These are phyloP conservation scores for Verticillium klebahnii DNA, from an alignment of 2,329 filamentous ascomycete genomes.

Conservation along the genomic window DNA sequence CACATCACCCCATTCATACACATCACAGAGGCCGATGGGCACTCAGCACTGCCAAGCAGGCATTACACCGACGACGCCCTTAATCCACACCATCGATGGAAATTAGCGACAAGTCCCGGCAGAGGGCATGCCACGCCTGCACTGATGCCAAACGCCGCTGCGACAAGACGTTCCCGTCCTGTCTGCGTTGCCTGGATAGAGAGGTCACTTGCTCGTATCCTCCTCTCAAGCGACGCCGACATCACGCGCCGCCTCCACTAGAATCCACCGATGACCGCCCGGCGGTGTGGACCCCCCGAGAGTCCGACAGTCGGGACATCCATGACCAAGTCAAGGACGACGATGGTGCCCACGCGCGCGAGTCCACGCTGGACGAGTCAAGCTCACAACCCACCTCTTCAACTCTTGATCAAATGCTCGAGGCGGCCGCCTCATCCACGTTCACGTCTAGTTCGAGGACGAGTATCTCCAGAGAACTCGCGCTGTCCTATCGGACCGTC, in stretches of 20 bases:
- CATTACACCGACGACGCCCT: too few relatives aligned
- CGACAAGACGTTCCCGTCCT: conserved; percentile 4
- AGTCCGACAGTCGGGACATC: too few relatives aligned
- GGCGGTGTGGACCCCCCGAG: background rate
- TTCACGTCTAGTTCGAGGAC: too few relatives aligned
- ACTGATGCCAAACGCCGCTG: conserved; percentile 6
- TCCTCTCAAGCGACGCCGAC: background rate
- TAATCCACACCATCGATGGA: background rate
- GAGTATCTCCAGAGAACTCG: background rate
- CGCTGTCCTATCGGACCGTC: background rate
- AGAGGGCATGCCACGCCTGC: conserved; percentile 5
- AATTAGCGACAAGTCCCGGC: conserved; percentile 2
- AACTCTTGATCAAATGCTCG: background rate
- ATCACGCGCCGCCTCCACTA: background rate
- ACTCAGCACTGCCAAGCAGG: background rate
- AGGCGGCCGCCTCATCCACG: background rate
- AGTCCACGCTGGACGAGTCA: background rate
- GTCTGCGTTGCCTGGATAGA: conserved; percentile 6
- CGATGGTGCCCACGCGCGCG: background rate
- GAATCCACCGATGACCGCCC: background rate
- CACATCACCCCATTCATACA: background rate
- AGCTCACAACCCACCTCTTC: background rate
- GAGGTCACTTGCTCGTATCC: conserved; percentile 5
- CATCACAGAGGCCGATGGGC: background rate
- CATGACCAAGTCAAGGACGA: background rate